phyloP scores from a whole-genome alignment of 2,329 filamentous ascomycete species.

The Dactylellina cionopaga region DNA sequence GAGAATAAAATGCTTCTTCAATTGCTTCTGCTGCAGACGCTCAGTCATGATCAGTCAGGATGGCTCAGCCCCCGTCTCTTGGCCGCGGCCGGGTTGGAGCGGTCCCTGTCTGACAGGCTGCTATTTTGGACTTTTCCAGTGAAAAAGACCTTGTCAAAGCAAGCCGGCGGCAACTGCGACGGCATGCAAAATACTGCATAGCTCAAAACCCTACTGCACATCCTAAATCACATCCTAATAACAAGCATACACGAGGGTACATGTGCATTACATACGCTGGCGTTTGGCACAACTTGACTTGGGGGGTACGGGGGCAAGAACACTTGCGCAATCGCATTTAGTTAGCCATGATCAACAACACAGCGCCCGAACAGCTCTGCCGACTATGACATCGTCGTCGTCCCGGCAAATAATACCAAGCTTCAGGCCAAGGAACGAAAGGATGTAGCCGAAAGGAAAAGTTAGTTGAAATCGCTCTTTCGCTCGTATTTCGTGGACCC shows the following conservation, averaged over 20 bases:
- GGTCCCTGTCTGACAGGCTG: slow-evolving; percentile 13
- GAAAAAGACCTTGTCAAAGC: background rate
- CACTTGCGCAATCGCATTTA: background rate
- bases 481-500: slow-evolving; percentile 13
- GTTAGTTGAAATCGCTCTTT: background rate
- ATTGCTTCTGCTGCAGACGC: background rate
- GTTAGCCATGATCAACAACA: background rate
- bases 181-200: too few species aligned
- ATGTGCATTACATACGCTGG: too few species aligned
- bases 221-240: background rate
- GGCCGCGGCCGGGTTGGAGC: slow-evolving; percentile 6
- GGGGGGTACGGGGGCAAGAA: too few species aligned
- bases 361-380: slow-evolving; percentile 55
- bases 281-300: too few species aligned
- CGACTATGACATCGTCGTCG: slow-evolving; percentile 25
- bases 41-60: too few species aligned
- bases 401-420: slow-evolving; percentile 24
- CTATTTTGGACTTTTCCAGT: slow-evolving; percentile 26
- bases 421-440: slow-evolving; percentile 33
- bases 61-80: background rate
- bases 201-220: background rate
- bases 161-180: background rate
- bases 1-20: too few species aligned
- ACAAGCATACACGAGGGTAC: background rate
- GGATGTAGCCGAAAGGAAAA: slow-evolving; percentile 12